phyloP scores from a whole-genome alignment of 768 basidiomycete genomes.

The Rhodotorula toruloides region DNA sequence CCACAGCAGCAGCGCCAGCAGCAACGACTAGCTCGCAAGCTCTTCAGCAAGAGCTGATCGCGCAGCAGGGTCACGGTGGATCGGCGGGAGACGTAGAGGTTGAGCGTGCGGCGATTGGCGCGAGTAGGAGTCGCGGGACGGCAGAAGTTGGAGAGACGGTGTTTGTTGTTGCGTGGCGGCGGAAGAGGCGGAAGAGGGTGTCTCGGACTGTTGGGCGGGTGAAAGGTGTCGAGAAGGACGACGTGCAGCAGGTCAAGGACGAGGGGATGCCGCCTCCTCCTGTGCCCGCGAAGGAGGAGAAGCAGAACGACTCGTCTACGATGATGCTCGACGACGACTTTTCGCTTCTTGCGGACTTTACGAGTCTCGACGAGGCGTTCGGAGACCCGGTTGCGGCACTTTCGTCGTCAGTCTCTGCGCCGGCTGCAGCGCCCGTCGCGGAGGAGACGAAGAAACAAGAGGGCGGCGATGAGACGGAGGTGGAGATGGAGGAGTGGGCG shows the following conservation, averaged over 20 bases:
- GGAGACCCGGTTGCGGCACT: not conserved
- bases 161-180: not conserved
- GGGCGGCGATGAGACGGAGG: not conserved
- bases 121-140: not conserved
- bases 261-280: not conserved
- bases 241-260: not conserved
- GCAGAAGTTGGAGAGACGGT: not conserved
- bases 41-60: not conserved
- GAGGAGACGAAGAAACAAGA: not conserved
- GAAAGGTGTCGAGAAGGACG: not conserved
- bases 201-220: not conserved
- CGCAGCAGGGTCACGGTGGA: not conserved
- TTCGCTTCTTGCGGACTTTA: constrained; percentile 22
- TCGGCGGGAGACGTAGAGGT: not conserved
- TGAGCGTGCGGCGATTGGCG: constrained; percentile 16
- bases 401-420: accelerated
- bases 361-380: constrained; percentile 33
- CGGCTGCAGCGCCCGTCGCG: not conserved
- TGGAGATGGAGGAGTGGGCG: too few species aligned
- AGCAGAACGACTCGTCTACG: not conserved
- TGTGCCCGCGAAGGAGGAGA: not conserved
- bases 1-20: not conserved
- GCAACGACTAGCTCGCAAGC: constrained; percentile 5
- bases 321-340: constrained; percentile 7
- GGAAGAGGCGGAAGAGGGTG: not conserved